Evolutionary conservation across 2,329 filamentous ascomycete species (phyloP).

Genomic region (Sporothrix sp.): DNA sequence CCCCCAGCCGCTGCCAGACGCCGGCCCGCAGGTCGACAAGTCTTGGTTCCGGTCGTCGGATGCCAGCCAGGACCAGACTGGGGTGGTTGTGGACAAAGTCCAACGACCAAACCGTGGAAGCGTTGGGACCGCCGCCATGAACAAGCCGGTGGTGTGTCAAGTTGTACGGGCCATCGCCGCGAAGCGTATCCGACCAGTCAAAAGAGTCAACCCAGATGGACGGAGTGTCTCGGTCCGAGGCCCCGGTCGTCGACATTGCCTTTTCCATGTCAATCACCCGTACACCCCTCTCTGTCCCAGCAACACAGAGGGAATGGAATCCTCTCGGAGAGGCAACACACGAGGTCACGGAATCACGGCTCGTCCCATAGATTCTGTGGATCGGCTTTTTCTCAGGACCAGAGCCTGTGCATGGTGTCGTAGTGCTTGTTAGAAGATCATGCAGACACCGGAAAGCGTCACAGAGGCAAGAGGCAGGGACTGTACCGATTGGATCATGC

Average conservation of each 20-base stretch:
- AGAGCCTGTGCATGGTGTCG: not conserved
- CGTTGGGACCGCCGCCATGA: no score
- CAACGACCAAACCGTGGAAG: conserved; percentile 2
- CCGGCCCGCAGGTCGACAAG: conserved; percentile 35
- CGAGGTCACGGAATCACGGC: conserved; percentile 26
- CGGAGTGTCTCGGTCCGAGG: not conserved
- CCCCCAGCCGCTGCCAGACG: conserved; percentile 4
- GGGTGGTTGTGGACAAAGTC: conserved; percentile 24
- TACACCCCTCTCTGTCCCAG: conserved; percentile 41
- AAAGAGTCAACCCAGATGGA: no score
- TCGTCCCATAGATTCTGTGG: not conserved
- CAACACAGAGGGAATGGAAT: conserved; percentile 33
- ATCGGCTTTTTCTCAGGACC: not conserved
- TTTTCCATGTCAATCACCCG: conserved; percentile 21
- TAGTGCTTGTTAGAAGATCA: not conserved
- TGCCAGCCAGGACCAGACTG: conserved; percentile 41
- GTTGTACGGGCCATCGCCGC: no score
- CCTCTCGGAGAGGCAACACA: conserved; percentile 33
- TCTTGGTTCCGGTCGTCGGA: conserved; percentile 34
- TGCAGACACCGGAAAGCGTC: no score
- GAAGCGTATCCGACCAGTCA: no score
- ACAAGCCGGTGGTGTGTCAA: no score
- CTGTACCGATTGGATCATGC: not conserved
- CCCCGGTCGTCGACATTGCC: not conserved
- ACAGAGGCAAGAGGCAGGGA: no score